Conservation (phyloP, 345 rosid genomes). For the Luvunga scandens region DNA sequence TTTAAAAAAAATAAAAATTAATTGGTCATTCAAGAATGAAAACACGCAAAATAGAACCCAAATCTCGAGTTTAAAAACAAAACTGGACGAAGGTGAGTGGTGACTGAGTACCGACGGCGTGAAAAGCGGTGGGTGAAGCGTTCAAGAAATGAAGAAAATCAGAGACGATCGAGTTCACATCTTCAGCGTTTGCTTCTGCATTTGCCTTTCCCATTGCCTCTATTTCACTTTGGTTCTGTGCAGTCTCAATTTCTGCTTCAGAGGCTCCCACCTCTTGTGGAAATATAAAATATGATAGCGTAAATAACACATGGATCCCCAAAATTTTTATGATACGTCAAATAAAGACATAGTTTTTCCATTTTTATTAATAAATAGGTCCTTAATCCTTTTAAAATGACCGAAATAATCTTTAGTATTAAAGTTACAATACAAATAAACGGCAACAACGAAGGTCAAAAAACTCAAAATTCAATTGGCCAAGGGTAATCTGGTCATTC, state of each 20-base stretch:
- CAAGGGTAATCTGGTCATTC: too few relatives aligned
- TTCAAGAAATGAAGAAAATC: conserved; percentile 81
- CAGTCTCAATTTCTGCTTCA: not conserved
- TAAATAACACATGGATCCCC: not conserved
- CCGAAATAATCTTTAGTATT: too few relatives aligned
- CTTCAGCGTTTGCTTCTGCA: conserved; percentile 20
- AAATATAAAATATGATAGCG: too few relatives aligned
- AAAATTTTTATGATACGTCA: not conserved
- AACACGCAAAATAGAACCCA: not conserved
- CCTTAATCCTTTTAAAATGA: not conserved
- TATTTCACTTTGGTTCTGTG: not conserved
- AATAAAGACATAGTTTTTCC: not conserved
- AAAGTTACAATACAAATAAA: too few relatives aligned
- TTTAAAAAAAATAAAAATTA: not conserved
- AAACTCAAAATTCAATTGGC: too few relatives aligned
- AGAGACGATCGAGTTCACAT: conserved; percentile 35
- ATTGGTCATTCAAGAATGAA: not conserved
- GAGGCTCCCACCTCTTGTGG: too few relatives aligned
- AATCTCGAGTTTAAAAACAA: conserved; percentile 2
- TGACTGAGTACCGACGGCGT: conserved; percentile 75
- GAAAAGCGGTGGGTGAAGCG: conserved; percentile 97
- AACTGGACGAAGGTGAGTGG: conserved; percentile 9
- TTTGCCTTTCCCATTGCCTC: conserved; percentile 33
- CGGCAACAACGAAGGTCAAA: too few relatives aligned
- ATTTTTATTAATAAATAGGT: too few relatives aligned